Evolutionary conservation across 164 flowering plant species (phyloP), one percentile per base, ranked within the genome.

Genomic region (Aristolochia fimbriata): DNA sequence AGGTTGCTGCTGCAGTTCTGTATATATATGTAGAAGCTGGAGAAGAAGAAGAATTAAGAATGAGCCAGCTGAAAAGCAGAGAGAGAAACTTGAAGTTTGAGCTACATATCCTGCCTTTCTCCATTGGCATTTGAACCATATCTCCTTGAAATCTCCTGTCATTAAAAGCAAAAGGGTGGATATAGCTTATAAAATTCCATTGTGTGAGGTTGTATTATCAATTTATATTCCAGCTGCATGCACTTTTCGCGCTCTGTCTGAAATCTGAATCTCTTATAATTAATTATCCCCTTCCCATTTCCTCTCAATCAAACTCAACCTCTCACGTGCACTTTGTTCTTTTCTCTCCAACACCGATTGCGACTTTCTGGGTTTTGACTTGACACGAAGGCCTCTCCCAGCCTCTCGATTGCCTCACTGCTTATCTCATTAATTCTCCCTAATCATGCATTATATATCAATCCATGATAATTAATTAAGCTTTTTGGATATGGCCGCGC

Each of bases 241-340:
- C 58, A 56, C 58, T 56, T 56, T 56, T 56, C 58, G 31, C 20
- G 41, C 22, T 20, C 30, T 49, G 52, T 49, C 22, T 48, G n/a
- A n/a, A n/a, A n/a, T n/a, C n/a, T n/a, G n/a, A n/a, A n/a, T n/a
- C n/a, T n/a, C n/a, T n/a, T n/a, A n/a, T n/a, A n/a, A n/a, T n/a
- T n/a, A n/a, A n/a, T n/a, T n/a, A n/a, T n/a, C n/a, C n/a, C n/a
- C n/a, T n/a, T n/a, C 6, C 58, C 16, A 23, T 27, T 21, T 56
- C 19, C 58, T 8, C 31, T n/a, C 41, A 33, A 27, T 31, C 27
- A 15, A 56, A 16, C n/a, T 2, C n/a, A 56, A 56, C 45, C 45
- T 7, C 45, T 19, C 58, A 56, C 58, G 58, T 56, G 58, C 58
- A 56, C 31, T 56, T 17, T 56, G 58, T 56, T 56, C 45, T 56